phyloP scores from a whole-genome alignment of 306 rosid species.

The Fragaria iinumae region DNA sequence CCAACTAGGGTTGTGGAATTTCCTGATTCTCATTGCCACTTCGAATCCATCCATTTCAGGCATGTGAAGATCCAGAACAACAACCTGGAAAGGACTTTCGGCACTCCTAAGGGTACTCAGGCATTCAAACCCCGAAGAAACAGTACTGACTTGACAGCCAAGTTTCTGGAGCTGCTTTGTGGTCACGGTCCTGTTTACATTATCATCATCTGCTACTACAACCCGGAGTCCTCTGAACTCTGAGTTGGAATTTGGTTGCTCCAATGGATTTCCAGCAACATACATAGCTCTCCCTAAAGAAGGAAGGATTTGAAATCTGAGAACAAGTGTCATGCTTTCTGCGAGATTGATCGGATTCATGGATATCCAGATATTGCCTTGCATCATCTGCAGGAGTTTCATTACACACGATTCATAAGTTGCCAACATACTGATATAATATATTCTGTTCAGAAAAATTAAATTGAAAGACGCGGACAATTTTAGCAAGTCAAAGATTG shows the following conservation, averaged over 20 bases:
- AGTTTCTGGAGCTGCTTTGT: slow-evolving; percentile 81
- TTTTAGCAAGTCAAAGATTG: not conserved
- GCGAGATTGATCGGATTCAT: slow-evolving; percentile 46
- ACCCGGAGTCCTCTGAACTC: slow-evolving; percentile 59
- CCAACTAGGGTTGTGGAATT: slow-evolving; percentile 50
- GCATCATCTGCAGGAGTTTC: slow-evolving; percentile 73
- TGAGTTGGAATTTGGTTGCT: slow-evolving; percentile 39
- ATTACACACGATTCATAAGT: slow-evolving; percentile 30
- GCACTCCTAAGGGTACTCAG: slow-evolving; percentile 43
- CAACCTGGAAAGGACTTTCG: slow-evolving; percentile 39
- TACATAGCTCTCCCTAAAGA: slow-evolving; percentile 32
- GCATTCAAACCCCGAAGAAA: slow-evolving; percentile 75
- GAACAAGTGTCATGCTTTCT: slow-evolving; percentile 70
- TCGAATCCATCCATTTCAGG: slow-evolving; percentile 86
- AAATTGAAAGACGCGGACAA: not conserved
- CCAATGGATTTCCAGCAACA: slow-evolving; percentile 20
- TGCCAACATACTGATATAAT: not conserved
- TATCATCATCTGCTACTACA: slow-evolving; percentile 64
- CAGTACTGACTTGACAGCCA: slow-evolving; percentile 66
- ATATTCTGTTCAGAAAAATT: not conserved
- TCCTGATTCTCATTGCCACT: slow-evolving; percentile 60
- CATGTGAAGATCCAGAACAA: slow-evolving; percentile 77
- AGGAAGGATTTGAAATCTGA: slow-evolving; percentile 52
- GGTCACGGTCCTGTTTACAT: slow-evolving; percentile 66
- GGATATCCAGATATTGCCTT: slow-evolving; percentile 70